These are phyloP conservation scores for Cyclostephanos invisitatus DNA, from an alignment of 108 stramenopile genomes.

Conservation along the genomic window DNA sequence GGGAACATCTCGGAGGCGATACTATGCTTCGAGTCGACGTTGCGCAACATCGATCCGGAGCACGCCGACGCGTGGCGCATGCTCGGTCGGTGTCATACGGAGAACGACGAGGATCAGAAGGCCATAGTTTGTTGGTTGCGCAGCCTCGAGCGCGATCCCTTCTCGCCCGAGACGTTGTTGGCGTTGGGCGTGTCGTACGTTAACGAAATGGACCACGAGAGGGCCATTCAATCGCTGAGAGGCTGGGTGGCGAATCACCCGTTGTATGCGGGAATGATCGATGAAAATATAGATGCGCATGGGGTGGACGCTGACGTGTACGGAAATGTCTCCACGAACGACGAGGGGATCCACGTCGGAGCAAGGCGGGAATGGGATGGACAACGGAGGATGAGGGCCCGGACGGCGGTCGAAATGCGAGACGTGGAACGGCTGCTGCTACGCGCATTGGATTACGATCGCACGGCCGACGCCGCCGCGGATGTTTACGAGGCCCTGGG, in stretches of 20 bases:
- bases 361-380: background rate
- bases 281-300: constrained; percentile 12
- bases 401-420: constrained; percentile 49
- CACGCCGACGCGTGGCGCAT: constrained; percentile 89
- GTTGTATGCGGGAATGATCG: constrained; percentile 84
- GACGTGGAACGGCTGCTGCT: constrained; percentile 87
- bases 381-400: constrained; percentile 19
- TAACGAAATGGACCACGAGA: constrained; percentile 89
- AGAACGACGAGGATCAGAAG: constrained; percentile 89
- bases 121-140: constrained; percentile 91
- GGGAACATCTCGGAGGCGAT: constrained; percentile 87
- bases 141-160: constrained; percentile 92
- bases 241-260: constrained; percentile 97
- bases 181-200: constrained; percentile 91
- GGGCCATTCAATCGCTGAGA: constrained; percentile 79
- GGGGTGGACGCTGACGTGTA: constrained; percentile 65
- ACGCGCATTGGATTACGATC: constrained; percentile 68
- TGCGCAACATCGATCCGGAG: constrained; percentile 69
- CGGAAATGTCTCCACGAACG: constrained; percentile 30
- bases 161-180: constrained; percentile 79
- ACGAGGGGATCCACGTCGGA: constrained; percentile 4
- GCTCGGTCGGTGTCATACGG: constrained; percentile 90
- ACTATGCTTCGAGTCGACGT: constrained; percentile 85
- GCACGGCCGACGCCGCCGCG: constrained; percentile 57
- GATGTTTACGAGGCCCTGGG: constrained; percentile 91